Base-by-base conservation (phyloP, 495 filamentous ascomycete species). In the Hypomontagnella submonticulosa region DNA sequence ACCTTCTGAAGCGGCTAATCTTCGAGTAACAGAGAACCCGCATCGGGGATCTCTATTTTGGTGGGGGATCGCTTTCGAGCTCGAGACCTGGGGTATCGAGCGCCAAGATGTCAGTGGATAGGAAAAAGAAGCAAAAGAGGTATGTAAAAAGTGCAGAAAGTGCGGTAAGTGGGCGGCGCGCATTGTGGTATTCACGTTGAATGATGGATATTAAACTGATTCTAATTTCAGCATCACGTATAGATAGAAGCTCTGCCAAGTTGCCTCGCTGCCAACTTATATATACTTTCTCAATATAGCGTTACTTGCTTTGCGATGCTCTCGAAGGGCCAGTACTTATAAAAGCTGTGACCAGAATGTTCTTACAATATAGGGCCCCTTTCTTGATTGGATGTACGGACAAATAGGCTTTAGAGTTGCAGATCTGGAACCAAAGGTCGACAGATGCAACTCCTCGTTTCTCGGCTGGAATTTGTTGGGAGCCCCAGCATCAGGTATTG, bases 391-490 rank as follows among this genome's bases (percentile, higher is more conserved):
- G 66, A 4, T 10, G 15, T 16, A 15, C n/a, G 18, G 12, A 12
- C 2, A 69, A 63, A 69, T 69, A 61, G 66, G 60, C 60, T 69
- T 61, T 52, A 56, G 37, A 33, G 49, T 46, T 52, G 51, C 44
- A 69, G 60, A 60, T 69, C 66, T 61, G 61, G 66, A 63, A 59
- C 50, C 19, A 44, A 69, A 46, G 41, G 43, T 41, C 11, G 23
- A 37, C 16, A 60, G 16, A 11, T 52, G 47, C 23, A 54, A 49
- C 53, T 40, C 53, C 30, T 51, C 33, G 15, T 15, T 58, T 66
- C 42, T 51, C 27, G 59, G 42, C 49, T 50, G 18, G 54, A 57
- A 60, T 56, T 61, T 69, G 55, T 69, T 59, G 59, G 50, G 50
- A 55, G 53, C 43, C 50, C 53, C 30, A 49, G 59, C 40, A 63